Evolutionary conservation across 2,329 filamentous ascomycete species (phyloP).

Genomic region (Claviceps sp.): DNA sequence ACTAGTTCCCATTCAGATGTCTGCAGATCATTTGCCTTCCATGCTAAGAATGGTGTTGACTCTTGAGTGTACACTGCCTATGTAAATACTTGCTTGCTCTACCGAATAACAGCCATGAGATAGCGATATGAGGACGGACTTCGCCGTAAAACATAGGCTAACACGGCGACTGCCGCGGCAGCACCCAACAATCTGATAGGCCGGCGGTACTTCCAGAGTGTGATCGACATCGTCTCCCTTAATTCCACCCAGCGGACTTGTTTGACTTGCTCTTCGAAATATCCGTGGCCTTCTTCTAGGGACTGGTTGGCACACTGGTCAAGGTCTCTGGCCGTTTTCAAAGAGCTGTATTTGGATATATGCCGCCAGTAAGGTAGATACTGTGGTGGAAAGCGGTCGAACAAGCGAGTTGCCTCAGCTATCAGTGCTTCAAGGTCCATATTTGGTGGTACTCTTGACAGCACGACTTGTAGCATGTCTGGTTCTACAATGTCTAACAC

Average conservation of each 20-base stretch:
- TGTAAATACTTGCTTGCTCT: neutral
- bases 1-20: neutral
- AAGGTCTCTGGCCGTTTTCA: conserved; percentile 63
- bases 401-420: conserved; percentile 47
- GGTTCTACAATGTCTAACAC: conserved; percentile 86
- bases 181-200: conserved; percentile 48
- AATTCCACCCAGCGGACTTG: conserved; percentile 57
- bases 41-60: neutral
- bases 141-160: conserved; percentile 55
- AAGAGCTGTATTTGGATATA: conserved; percentile 63
- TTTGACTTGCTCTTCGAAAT: conserved; percentile 57
- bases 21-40: neutral
- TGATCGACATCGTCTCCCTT: conserved; percentile 14
- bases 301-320: conserved; percentile 38
- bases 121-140: conserved; percentile 20
- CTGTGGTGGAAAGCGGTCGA: conserved; percentile 56
- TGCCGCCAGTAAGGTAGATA: conserved; percentile 55
- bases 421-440: conserved; percentile 74
- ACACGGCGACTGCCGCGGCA: conserved; percentile 51
- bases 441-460: conserved; percentile 73
- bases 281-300: conserved; percentile 49
- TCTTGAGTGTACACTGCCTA: neutral
- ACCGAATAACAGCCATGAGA: conserved; percentile 15
- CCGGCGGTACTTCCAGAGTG: conserved; percentile 51
- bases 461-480: conserved; percentile 80